A percentile compares a stretch with the other conserved stretches of the same genome.
phyloP scores from a whole-genome alignment of 345 rosid species.

The Salix koriyanagi region DNA sequence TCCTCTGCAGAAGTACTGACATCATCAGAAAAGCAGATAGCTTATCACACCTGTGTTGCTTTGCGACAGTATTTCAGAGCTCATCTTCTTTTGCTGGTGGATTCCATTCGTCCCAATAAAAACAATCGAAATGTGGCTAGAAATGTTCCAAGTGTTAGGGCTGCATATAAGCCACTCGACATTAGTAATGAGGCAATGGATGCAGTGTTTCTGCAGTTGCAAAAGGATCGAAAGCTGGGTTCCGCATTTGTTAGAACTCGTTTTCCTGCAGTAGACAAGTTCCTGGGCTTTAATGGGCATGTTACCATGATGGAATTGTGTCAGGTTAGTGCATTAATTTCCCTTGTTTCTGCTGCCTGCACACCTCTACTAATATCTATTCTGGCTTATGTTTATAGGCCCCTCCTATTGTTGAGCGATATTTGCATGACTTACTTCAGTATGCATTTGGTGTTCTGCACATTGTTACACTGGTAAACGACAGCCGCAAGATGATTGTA shows the following conservation, averaged over 20 bases:
- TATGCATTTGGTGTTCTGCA: slow-evolving; percentile 97
- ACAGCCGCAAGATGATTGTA: slow-evolving; percentile 85
- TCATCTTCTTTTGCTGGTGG: slow-evolving; percentile 84
- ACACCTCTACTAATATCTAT: slow-evolving; percentile 7
- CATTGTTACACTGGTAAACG: slow-evolving; percentile 75
- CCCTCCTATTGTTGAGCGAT: slow-evolving; percentile 83
- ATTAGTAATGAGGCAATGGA: slow-evolving; percentile 96
- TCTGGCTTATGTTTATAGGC: slow-evolving; percentile 52
- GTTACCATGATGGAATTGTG: slow-evolving; percentile 87
- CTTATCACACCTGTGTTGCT: slow-evolving; percentile 88
- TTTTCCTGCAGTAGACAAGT: slow-evolving; percentile 82
- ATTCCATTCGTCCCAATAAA: slow-evolving; percentile 85
- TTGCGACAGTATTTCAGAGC: slow-evolving; percentile 97
- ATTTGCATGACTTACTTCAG: slow-evolving; percentile 91
- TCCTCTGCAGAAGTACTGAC: slow-evolving; percentile 82
- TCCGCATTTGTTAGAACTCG: slow-evolving; percentile 81
- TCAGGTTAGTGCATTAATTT: slow-evolving; percentile 48
- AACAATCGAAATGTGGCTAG: slow-evolving; percentile 66
- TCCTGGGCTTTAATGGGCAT: slow-evolving; percentile 74
- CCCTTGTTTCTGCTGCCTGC: not conserved
- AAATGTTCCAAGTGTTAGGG: slow-evolving; percentile 70
- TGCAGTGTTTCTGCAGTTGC: slow-evolving; percentile 82
- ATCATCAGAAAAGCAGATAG: slow-evolving; percentile 91
- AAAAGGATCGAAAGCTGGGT: slow-evolving; percentile 93
- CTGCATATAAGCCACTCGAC: slow-evolving; percentile 92